These are phyloP conservation scores for Reticulascus tulasneorum DNA, from an alignment of 2,329 filamentous ascomycete species.

Conservation along the genomic window DNA sequence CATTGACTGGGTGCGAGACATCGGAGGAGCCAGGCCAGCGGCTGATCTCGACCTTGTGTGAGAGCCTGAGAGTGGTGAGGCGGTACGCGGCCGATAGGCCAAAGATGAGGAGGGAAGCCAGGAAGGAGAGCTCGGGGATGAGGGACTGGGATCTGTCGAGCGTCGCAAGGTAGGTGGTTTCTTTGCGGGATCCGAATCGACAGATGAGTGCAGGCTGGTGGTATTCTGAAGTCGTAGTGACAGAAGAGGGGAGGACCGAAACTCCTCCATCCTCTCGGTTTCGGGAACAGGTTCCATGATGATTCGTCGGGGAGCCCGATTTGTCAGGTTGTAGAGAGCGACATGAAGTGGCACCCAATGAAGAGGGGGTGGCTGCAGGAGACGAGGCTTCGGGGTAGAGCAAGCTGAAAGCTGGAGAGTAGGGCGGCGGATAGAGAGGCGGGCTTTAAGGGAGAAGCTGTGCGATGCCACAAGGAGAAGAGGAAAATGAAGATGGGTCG, in stretches of 20 bases:
- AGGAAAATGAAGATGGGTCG: too few species aligned
- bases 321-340: slow-evolving; percentile 9
- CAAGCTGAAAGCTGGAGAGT: too few species aligned
- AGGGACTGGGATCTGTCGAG: slow-evolving; percentile 53
- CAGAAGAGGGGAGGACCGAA: slow-evolving; percentile 54
- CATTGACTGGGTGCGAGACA: slow-evolving; percentile 62
- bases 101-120: slow-evolving; percentile 44
- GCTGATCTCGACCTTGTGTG: slow-evolving; percentile 57
- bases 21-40: slow-evolving; percentile 50
- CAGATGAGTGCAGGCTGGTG: slow-evolving; percentile 19
- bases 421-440: too few species aligned
- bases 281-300: slow-evolving; percentile 65
- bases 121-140: slow-evolving; percentile 48
- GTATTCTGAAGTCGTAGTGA: slow-evolving; percentile 44
- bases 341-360: too few species aligned
- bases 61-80: slow-evolving; percentile 54
- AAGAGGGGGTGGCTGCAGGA: too few species aligned
- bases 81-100: slow-evolving; percentile 58
- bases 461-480: too few species aligned
- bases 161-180: slow-evolving; percentile 54
- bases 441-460: too few species aligned
- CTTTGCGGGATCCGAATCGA: slow-evolving; percentile 38
- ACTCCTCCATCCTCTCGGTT: slow-evolving; percentile 65
- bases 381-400: too few species aligned
- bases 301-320: slow-evolving; percentile 12